Base-by-base conservation (phyloP, 2,329 filamentous ascomycete species). In the Cladobotryum mycophilum region DNA sequence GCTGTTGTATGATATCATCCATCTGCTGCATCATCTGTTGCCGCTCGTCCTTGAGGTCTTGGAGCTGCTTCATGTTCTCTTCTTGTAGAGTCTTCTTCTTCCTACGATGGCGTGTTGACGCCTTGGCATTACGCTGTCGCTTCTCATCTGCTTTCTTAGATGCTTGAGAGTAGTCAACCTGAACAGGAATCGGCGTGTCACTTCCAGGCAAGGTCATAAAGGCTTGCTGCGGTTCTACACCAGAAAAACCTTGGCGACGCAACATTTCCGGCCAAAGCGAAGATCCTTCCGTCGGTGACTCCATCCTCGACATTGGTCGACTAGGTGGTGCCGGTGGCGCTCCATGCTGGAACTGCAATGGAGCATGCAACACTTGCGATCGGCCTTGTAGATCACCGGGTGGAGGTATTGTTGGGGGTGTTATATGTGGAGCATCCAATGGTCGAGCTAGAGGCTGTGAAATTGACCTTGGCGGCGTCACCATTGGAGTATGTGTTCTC, bases 61-160 rank as follows among this genome's bases (percentile, higher is more conserved):
- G 76, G 55, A 92, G 83, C 45, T 80, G 84, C 49, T 78, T 76
- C 14, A 81, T 80, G 51, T 85, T 85, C 64, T 89, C 85, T 59
- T 80, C 81, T 64, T 92, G 88, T 65, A 86, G 85, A 61, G 90
- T 88, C 70, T 95, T 95, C 62, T 89, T 84, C 53, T 90, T 80
- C 62, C 84, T 82, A 49, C 89, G 80, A 57, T 95, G 93, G 53
- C 89, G 79, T 44, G 88, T 88, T 51, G 89, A 95, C 5, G 89
- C 89, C 44, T 87, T 87, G 38, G 89, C 89, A 62, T 95, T 95
- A 47, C 89, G 81, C 65, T 86, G 85, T 50, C 89, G 78, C 70
- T 93, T 95, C 67, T 95, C 88, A 61, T 93, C 88, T 37, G 88
- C 87, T 60, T 88, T 82, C 58, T 84, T 85, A 12, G 89, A 95